Base-by-base conservation (phyloP, 2,329 filamentous ascomycete genomes). In the Didymellaceae sp. region DNA sequence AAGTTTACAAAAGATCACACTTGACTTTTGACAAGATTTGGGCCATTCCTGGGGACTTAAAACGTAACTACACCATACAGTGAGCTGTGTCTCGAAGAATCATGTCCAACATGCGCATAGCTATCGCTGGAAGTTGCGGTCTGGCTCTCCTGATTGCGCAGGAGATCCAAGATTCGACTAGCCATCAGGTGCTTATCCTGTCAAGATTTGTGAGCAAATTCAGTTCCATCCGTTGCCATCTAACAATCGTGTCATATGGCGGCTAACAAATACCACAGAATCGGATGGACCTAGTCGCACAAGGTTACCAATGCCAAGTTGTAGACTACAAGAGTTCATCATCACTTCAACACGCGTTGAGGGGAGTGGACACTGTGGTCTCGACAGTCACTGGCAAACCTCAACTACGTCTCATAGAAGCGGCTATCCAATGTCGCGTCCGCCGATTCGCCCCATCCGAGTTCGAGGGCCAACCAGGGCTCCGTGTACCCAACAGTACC, bases 371-470 rank as follows among this genome's bases (percentile, higher is more conserved):
- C 69, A 81, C 89, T 9, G 82, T 91, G 61, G 88, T 91, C 47
- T 91, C 88, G 1, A 91, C 88, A 1, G 83, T 91, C 39, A 82
- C 82, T 2, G 87, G 86, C 4, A 74, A 73, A 14, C 78, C 85
- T 22, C 88, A 91, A 66, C 78, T 90, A 34, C 83, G 84, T 54
- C 80, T 91, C 24, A 90, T 91, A 68, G 84, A 88, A 59, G 88
- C 88, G 1, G 87, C 88, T 1, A 82, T 85, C 13, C 76, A 79
- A 41, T 83, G 81, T 14, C 78, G 82, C 14, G 88, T 91, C 1
- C 80, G 82, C 13, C 80, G 84, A 26, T 91, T 91, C 63, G 85
- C 89, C 3, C 88, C 89, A 1, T 87, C 88, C 6, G 88, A 91
- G 61, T 91, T 91, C 60, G 87, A 90, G 73, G 88, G 88, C 1